Conservation (phyloP, 2,329 filamentous ascomycete genomes). For the Trichoderma asperellum region DNA sequence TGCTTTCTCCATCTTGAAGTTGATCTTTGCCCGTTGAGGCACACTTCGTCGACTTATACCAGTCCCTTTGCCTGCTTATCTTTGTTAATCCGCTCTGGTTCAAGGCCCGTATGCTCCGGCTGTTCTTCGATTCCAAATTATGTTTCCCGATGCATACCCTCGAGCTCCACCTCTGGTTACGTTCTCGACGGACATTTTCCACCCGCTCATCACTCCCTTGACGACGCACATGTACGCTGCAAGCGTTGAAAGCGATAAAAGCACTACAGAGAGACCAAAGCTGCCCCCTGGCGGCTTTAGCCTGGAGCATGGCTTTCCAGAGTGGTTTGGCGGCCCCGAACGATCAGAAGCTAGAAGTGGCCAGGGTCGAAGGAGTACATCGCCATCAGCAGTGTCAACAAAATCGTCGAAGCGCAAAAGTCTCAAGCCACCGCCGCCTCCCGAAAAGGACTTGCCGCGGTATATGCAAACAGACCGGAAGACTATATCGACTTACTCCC, state of each 20-base stretch:
- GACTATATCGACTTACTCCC: constrained; percentile 62
- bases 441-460: constrained; percentile 38
- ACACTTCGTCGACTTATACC: background rate
- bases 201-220: constrained; percentile 87
- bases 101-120: constrained; percentile 86
- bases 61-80: background rate
- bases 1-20: background rate
- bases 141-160: constrained; percentile 82
- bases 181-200: constrained; percentile 92
- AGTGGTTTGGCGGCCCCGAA: constrained; percentile 75
- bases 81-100: background rate
- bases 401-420: constrained; percentile 33
- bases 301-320: constrained; percentile 84
- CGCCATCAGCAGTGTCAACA: constrained; percentile 32
- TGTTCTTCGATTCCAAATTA: constrained; percentile 86
- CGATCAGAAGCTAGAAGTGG: constrained; percentile 47
- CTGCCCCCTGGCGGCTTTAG: constrained; percentile 89
- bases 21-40: background rate
- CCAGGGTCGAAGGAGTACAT: constrained; percentile 41
- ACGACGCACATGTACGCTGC: constrained; percentile 95
- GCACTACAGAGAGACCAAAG: constrained; percentile 79
- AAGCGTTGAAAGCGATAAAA: constrained; percentile 73
- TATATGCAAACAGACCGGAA: constrained; percentile 49
- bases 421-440: constrained; percentile 40
- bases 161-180: constrained; percentile 79